Evolutionary conservation across 805 yeast genomes (phyloP).

Genomic region (Hanseniaspora hatyaiensis): DNA sequence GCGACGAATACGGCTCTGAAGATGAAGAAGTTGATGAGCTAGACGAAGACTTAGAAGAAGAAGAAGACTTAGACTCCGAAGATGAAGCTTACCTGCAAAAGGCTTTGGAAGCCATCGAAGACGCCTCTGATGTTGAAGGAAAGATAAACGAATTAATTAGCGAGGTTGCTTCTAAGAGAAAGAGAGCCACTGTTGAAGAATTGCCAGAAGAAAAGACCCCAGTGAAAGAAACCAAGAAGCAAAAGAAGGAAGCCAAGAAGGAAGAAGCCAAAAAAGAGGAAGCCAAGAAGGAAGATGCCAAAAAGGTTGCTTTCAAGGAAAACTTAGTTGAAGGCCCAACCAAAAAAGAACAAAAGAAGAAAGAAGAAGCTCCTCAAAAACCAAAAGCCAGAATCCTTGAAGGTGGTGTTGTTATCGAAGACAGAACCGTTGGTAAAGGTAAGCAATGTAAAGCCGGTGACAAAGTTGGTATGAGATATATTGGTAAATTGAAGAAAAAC

Average conservation of each 20-base stretch:
- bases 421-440: slow-evolving; percentile 81
- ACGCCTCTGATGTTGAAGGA: slow-evolving; percentile 57
- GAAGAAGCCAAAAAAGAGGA: too few relatives aligned
- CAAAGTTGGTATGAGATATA: slow-evolving; percentile 91
- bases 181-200: slow-evolving; percentile 29
- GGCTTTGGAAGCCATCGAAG: slow-evolving; percentile 53
- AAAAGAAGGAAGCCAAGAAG: slow-evolving; percentile 42
- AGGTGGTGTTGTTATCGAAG: slow-evolving; percentile 91
- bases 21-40: slow-evolving; percentile 32
- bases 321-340: slow-evolving; percentile 18
- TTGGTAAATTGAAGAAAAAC: slow-evolving; percentile 82
- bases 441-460: slow-evolving; percentile 76
- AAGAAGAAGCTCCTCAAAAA: slow-evolving; percentile 23
- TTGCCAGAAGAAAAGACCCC: slow-evolving; percentile 24
- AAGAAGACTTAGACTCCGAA: slow-evolving; percentile 24
- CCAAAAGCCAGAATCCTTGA: slow-evolving; percentile 66
- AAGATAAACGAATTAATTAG: slow-evolving; percentile 66
- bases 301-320: slow-evolving; percentile 23
- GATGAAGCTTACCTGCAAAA: slow-evolving; percentile 33
- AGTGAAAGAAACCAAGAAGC: slow-evolving; percentile 29
- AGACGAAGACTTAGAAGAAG: slow-evolving; percentile 62
- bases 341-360: slow-evolving; percentile 16
- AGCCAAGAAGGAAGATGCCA: too few relatives aligned
- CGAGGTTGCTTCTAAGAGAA: slow-evolving; percentile 32
- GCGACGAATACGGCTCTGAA: slow-evolving; percentile 31